Evolutionary conservation across 257 asterid species (phyloP), one percentile per base, ranked within the genome.

Genomic region (Solanum sejunctum): DNA sequence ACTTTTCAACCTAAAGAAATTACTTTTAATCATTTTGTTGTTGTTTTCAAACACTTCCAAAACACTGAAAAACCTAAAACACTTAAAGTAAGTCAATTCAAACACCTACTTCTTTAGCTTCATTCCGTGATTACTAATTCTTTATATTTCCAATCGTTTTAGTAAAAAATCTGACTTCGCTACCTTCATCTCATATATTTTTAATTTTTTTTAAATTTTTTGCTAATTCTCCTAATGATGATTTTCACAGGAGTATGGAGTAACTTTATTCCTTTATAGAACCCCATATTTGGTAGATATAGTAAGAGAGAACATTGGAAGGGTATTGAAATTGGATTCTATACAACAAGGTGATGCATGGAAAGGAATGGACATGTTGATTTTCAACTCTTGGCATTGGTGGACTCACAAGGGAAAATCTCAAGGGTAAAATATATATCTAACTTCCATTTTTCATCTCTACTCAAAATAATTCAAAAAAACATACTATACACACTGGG

Each of bases 351-450:
- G 95, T 54, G 81, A 89, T n/a, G 88, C 88, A 17, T 91, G 95
- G 95, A 84, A 13, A 85, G 93, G 94, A 36, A 90, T 91, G 93
- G 94, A 91, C 54, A 85, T 90, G 89, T 39, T 92, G 85, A 88
- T 92, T 80, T 92, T 91, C 93, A 92, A 92, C 90, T 77, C 95
- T 1, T 92, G 95, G 95, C 95, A 92, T 79, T 90, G 95, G 95
- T 92, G 95, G 95, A 73, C 89, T 7, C 95, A 92, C 88, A 87
- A 83, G 8, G 90, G 90, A 79, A 80, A 28, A 20, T 71, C 87
- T 26, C 92, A 89, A 84, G 86, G 84, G 93, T 89, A 56, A 36
- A 86, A 63, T 20, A 15, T 51, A n/a, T 7, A 41, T 45, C 7
- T 67, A 23, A 12, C 23, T 47, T 21, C 5, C 49, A 7, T 10